phyloP scores from a whole-genome alignment of 2,329 filamentous ascomycete genomes.

The Aureobasidium leucospermi region DNA sequence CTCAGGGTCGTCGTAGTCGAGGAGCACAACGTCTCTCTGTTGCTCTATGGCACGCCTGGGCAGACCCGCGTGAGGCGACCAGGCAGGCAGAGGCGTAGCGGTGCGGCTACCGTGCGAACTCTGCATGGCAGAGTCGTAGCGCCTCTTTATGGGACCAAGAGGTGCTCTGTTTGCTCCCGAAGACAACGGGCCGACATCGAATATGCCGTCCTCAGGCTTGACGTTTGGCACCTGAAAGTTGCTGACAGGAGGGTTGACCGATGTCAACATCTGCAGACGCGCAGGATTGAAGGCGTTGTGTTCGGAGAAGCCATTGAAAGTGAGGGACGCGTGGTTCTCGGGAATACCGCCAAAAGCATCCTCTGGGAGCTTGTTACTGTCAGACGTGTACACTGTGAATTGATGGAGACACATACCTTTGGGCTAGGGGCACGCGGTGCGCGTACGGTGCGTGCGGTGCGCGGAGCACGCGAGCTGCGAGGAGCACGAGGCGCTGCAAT shows the following conservation, averaged over 20 bases:
- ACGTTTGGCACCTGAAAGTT: not conserved
- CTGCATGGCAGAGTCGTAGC: not conserved
- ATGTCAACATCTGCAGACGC: not conserved
- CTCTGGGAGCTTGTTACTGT: not conserved
- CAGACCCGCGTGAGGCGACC: not conserved
- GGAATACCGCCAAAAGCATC: not conserved
- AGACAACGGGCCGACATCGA: not conserved
- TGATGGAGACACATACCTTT: not conserved
- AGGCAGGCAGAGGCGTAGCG: not conserved
- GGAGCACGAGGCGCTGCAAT: not conserved
- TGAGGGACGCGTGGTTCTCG: slow-evolving; percentile 2
- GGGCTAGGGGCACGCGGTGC: not conserved
- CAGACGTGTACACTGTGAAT: not conserved
- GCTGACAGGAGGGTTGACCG: not conserved
- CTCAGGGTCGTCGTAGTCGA: slow-evolving; percentile 1
- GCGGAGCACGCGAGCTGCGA: not conserved
- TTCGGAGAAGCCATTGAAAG: slow-evolving; percentile 7
- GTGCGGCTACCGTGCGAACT: not conserved
- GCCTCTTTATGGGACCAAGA: not conserved
- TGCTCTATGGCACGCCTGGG: not conserved
- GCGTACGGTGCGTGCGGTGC: not conserved
- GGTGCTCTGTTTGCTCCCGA: slow-evolving; percentile 8
- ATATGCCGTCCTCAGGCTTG: not conserved
- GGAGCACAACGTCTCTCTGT: not conserved
- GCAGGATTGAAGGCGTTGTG: slow-evolving; percentile 1